Evolutionary conservation across 306 rosid genomes (phyloP).

Genomic region (Cucurbita pepo): DNA sequence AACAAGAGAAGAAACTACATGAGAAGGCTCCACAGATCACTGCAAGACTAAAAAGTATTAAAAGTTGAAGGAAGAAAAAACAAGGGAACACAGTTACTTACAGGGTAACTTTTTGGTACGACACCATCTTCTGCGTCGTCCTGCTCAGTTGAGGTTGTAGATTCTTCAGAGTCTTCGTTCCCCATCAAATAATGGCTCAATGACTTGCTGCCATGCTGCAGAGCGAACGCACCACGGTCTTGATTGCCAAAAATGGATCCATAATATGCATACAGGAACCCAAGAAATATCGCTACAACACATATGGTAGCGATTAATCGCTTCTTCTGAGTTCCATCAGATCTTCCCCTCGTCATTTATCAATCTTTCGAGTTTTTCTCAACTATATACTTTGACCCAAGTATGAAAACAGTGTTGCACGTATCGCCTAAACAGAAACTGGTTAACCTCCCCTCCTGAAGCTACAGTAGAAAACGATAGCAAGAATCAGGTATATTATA

Average conservation of each 20-base stretch:
- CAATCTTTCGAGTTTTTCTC: conserved; percentile 10
- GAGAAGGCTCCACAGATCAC: not conserved
- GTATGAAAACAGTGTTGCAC: not conserved
- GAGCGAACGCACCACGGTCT: conserved; percentile 23
- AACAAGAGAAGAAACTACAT: conserved; percentile 9
- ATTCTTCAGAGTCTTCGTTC: conserved; percentile 50
- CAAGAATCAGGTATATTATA: not conserved
- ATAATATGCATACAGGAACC: conserved; percentile 60
- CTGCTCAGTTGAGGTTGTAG: conserved; percentile 36
- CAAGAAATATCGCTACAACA: conserved; percentile 43
- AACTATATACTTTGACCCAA: not conserved
- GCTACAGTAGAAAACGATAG: not conserved
- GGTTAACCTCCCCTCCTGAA: not conserved
- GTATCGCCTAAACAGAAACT: not conserved
- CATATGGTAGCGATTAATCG: conserved; percentile 43
- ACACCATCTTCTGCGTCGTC: conserved; percentile 40
- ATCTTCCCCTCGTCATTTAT: conserved; percentile 70
- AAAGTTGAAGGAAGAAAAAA: not conserved
- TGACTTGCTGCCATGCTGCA: conserved; percentile 68
- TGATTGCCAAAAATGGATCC: conserved; percentile 80
- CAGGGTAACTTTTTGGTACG: conserved; percentile 65
- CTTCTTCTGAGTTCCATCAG: conserved; percentile 73
- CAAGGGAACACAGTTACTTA: conserved; percentile 21
- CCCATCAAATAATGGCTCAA: conserved; percentile 62
- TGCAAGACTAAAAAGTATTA: not conserved